Evolutionary conservation across 2,329 filamentous ascomycete species (phyloP), one percentile per base, ranked within the genome.

Genomic region (Trichoderma simmonsii): DNA sequence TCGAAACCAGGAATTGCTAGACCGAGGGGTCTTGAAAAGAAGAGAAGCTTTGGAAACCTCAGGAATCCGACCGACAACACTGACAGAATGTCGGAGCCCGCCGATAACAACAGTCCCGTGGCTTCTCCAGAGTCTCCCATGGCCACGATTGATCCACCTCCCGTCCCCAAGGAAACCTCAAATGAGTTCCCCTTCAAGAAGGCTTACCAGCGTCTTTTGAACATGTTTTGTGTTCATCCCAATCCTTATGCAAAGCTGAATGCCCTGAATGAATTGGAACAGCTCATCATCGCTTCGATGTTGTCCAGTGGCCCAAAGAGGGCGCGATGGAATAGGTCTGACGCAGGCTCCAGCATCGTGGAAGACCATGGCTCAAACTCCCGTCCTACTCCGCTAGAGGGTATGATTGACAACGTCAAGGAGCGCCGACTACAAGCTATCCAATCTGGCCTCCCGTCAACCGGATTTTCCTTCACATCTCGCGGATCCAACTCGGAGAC

Each of bases 211-310:
- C 90, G 91, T 14, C 85, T 98, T 1, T 85, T 98, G 36, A 90
- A 90, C 74, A 94, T 94, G 83, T 97, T 99, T 76, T 94, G 93
- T 56, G 93, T 95, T 4, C 93, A 97, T 75, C 93, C 93, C 0
- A 97, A 96, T 78, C 96, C 96, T 0, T 92, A 92, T 75, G 87
- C 89, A 26, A 99, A 99, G 81, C 87, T 99, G 14, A 91, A 92
- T 75, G 92, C 93, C 0, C 85, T 98, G 5, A 90, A 92, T 73
- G 94, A 98, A 79, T 86, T 99, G 6, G 91, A 97, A 77, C 89
- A 92, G 56, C 86, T 99, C 60, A 93, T 97, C 71, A 85, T 93
- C 30, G 92, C 93, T 1, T 95, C 92, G 0, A 82, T 95, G 36
- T 73, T 79, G 30, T 79, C 80, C 3, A 82, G 73, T 54, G 77